Percentiles rank a stretch among this genome's conserved stretches.
Conservation (phyloP, 495 filamentous ascomycete species). For the Podospora pseudocomata region DNA sequence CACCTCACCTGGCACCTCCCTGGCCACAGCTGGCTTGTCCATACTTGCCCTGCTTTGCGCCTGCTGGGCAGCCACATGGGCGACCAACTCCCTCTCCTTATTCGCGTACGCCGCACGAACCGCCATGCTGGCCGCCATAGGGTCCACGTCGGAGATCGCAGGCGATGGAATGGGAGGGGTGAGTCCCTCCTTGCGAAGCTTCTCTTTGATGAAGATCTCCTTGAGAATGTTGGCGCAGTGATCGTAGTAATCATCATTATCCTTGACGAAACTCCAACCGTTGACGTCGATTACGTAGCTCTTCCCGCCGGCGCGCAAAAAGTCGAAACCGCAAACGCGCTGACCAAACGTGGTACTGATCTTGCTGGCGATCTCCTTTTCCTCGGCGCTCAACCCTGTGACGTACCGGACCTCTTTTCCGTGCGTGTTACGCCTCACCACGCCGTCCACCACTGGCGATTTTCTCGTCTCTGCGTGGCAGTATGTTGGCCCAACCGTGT, state of each 20-base stretch:
- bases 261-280: slow-evolving; percentile 99
- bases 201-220: slow-evolving; percentile 80
- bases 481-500: slow-evolving; percentile 89
- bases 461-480: slow-evolving; percentile 97
- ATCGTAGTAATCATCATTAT: slow-evolving; percentile 98
- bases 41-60: slow-evolving; percentile 37
- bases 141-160: slow-evolving; percentile 43
- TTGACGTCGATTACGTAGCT: slow-evolving; percentile 99
- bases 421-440: slow-evolving; percentile 92
- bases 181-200: slow-evolving; percentile 44
- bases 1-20: slow-evolving; percentile 15
- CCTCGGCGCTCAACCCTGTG: slow-evolving; percentile 74
- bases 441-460: slow-evolving; percentile 92
- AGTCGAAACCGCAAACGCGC: slow-evolving; percentile 92
- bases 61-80: slow-evolving; percentile 10
- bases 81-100: slow-evolving; percentile 34
- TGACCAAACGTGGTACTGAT: slow-evolving; percentile 94
- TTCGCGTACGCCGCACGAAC: slow-evolving; percentile 30
- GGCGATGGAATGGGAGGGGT: slow-evolving; percentile 45
- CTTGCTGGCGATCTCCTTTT: slow-evolving; percentile 78
- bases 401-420: slow-evolving; percentile 97
- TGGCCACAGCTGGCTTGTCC: slow-evolving; percentile 22
- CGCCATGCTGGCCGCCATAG: slow-evolving; percentile 34
- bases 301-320: slow-evolving; percentile 79
- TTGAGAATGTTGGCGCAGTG: slow-evolving; percentile 79